phyloP scores from a whole-genome alignment of 2,329 filamentous ascomycete genomes.

The Sordariomycetes sp. region DNA sequence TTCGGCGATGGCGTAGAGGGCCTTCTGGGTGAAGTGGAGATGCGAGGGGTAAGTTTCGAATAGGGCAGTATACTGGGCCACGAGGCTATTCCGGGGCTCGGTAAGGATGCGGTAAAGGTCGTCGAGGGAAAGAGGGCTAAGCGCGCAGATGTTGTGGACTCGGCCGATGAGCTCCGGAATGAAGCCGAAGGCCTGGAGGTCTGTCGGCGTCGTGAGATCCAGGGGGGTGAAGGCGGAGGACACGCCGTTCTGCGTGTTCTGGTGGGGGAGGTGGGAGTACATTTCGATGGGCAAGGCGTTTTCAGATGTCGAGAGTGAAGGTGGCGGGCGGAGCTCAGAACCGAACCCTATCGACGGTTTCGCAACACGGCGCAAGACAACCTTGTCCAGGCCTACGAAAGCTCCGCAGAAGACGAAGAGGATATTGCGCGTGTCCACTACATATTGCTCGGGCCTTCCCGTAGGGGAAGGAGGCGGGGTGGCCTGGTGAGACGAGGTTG shows the following conservation, averaged over 20 bases:
- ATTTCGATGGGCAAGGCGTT: constrained; percentile 44
- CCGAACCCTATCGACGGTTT: constrained; percentile 84
- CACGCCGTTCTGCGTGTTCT: constrained; percentile 27
- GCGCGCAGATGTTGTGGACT: constrained; percentile 76
- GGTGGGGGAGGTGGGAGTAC: constrained; percentile 43
- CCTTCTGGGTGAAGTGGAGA: constrained; percentile 69
- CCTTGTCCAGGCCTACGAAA: constrained; percentile 84
- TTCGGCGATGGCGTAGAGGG: constrained; percentile 69
- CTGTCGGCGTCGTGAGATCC: constrained; percentile 60
- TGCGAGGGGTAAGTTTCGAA: constrained; percentile 72
- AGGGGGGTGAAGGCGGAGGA: constrained; percentile 39
- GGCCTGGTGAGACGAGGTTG: constrained; percentile 30
- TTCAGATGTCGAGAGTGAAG: constrained; percentile 31
- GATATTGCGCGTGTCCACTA: constrained; percentile 89
- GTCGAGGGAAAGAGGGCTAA: constrained; percentile 56
- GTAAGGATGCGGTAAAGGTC: constrained; percentile 79
- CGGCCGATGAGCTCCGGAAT: constrained; percentile 96
- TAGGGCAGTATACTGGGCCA: constrained; percentile 78
- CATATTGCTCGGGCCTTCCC: constrained; percentile 47
- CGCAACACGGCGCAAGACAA: constrained; percentile 74
- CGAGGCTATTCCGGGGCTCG: constrained; percentile 77
- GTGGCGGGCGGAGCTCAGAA: constrained; percentile 50
- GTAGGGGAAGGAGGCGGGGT: constrained; percentile 18
- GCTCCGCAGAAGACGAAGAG: constrained; percentile 95
- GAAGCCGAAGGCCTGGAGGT: constrained; percentile 76